These are phyloP conservation scores for Raffaelea deltoideospora DNA, from an alignment of 2,329 filamentous ascomycete species.

Conservation along the genomic window DNA sequence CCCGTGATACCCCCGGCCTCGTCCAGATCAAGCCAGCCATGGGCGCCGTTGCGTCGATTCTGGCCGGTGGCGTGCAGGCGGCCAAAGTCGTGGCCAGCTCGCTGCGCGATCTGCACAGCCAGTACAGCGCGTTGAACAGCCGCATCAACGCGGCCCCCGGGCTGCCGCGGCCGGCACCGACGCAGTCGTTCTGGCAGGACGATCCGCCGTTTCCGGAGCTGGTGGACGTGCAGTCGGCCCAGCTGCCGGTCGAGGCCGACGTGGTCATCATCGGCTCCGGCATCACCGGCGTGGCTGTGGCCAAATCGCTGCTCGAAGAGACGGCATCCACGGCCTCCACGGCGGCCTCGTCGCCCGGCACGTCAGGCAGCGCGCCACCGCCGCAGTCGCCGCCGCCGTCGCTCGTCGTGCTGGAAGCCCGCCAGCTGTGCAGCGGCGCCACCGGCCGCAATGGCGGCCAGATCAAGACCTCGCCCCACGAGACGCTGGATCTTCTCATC, in stretches of 20 bases:
- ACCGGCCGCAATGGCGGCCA: constrained; percentile 38
- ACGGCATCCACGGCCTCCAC: background rate
- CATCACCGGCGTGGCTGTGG: constrained; percentile 30
- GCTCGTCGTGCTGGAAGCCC: constrained; percentile 37
- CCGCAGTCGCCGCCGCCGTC: too few relatives aligned
- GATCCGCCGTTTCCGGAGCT: constrained; percentile 6
- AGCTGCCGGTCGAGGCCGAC: constrained; percentile 25
- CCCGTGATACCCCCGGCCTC: too few relatives aligned
- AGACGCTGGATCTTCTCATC: too few relatives aligned
- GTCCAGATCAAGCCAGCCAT: too few relatives aligned
- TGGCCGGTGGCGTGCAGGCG: background rate
- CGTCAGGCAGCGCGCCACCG: too few relatives aligned
- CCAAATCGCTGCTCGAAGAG: constrained; percentile 6
- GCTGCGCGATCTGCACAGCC: background rate
- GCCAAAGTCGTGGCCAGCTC: too few relatives aligned
- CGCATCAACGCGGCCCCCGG: constrained; percentile 1
- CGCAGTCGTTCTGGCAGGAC: constrained; percentile 5
- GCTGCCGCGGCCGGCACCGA: constrained; percentile 1
- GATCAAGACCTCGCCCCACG: constrained; percentile 29
- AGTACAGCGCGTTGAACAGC: background rate
- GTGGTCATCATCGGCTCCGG: constrained; percentile 39
- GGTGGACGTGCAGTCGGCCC: constrained; percentile 13
- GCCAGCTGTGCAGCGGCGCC: constrained; percentile 32
- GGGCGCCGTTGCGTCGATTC: background rate
- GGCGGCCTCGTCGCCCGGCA: too few relatives aligned